Evolutionary conservation across 139 green algal genomes (phyloP).

Genomic region (Trebouxia sp.): DNA sequence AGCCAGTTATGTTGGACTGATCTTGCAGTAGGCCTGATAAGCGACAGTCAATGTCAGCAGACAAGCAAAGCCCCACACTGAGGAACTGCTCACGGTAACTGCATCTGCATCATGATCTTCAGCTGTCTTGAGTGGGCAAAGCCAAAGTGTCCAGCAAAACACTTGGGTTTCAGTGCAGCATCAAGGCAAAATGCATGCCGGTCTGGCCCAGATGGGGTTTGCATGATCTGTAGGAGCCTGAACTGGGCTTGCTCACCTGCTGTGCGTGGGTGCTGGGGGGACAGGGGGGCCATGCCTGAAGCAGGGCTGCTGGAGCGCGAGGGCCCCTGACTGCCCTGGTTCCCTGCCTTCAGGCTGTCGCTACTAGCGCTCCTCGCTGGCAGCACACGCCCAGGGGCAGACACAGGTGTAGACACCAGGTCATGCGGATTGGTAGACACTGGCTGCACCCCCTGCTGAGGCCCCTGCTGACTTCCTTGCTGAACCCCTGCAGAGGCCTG

Average conservation of each 20-base stretch:
- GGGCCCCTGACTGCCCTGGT: background rate
- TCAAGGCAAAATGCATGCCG: background rate
- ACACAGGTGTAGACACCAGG: constrained; percentile 9
- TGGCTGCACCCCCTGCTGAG: background rate
- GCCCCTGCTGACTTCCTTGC: background rate
- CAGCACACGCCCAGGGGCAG: background rate
- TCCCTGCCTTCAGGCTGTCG: background rate
- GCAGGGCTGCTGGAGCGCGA: background rate
- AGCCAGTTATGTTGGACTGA: no score
- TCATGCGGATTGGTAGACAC: constrained; percentile 15
- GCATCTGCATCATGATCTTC: no score
- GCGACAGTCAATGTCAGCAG: no score
- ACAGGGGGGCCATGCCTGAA: constrained; percentile 4
- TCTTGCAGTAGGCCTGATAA: no score
- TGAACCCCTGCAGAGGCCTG: background rate
- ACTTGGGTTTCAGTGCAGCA: no score
- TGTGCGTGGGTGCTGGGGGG: background rate
- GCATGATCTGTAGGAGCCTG: no score
- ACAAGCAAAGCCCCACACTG: no score
- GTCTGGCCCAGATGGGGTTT: no score
- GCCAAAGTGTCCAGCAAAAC: no score
- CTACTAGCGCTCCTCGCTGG: constrained; percentile 11
- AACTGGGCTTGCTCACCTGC: background rate
- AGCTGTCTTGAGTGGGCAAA: no score
- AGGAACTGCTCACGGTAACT: no score